Evolutionary conservation across 2,329 filamentous ascomycete genomes (phyloP), one percentile per base, ranked within the genome.

Genomic region (Xylariaceae sp.): DNA sequence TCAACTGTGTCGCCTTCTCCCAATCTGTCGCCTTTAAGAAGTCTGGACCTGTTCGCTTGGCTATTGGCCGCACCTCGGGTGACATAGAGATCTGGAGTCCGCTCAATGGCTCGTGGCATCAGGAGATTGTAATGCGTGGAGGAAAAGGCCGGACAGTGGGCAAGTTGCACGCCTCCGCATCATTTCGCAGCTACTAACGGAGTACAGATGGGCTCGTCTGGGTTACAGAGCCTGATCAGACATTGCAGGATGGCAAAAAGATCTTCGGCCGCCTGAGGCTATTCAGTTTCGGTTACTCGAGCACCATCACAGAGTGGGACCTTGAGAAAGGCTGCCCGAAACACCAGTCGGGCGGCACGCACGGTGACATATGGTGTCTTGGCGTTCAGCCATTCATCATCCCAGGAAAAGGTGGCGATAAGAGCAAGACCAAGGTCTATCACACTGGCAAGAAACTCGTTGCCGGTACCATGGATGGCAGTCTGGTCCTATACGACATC

Each of bases 11-110:
- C 68, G 90, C 92, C 62, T 97, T 99, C 71, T 96, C 94, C 5
- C 89, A 96, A 69, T 78, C 87, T 18, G 76, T 72, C 56, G 60
- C 73, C 48, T 72, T 72, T 61, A 74, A 78, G 63, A 79, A 72
- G 64, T 77, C 80, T 19, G 81, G 78, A 57, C 84, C 79, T 49
- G 79, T 90, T 51, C 84, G 91, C 62, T 81, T 97, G 51, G 94
- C 94, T 1, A 82, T 99, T 64, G 94, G 94, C 56, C 86, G 94
- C 61, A 88, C 89, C 54, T 96, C 97, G 70, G 94, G 94, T 63
- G 89, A 96, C 67, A 94, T 99, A 63, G 94, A 99, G 74, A 91
- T 99, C 61, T 99, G 94, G 94, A 96, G 96, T 70, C 91, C 92
- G 2, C 75, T 85, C 50, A 83, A 82, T 60, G 89, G 89, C 15